These are phyloP conservation scores for Persicaria tinctoria DNA, from an alignment of 148 eudicot species.

Conservation along the genomic window DNA sequence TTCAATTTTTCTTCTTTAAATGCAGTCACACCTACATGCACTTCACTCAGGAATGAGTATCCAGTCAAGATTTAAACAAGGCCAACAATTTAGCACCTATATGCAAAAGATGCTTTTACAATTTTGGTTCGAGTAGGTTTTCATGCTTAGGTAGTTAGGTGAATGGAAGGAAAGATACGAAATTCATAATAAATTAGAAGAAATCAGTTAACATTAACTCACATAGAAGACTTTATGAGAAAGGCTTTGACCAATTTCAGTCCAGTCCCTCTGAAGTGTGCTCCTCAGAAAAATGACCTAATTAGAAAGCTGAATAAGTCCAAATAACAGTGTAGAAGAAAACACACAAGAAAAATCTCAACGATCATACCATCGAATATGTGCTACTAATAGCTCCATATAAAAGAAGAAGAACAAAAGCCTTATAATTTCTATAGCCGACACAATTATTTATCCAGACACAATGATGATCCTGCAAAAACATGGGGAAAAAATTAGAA, in stretches of 20 bases:
- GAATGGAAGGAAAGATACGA: background rate
- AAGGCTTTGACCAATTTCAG: conserved; percentile 18
- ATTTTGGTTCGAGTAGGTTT: background rate
- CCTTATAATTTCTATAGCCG: conserved; percentile 58
- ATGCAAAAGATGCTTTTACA: background rate
- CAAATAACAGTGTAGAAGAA: background rate
- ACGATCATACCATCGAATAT: conserved; percentile 41
- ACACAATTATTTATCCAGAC: conserved; percentile 71
- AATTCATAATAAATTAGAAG: background rate
- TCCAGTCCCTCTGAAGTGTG: conserved; percentile 39
- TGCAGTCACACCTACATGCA: background rate
- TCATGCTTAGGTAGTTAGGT: background rate
- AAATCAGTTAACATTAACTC: conserved; percentile 19
- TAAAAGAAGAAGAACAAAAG: conserved; percentile 41
- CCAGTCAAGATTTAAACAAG: background rate
- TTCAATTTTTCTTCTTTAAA: background rate
- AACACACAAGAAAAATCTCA: conserved; percentile 10
- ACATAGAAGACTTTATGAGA: conserved; percentile 37
- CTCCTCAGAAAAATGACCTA: conserved; percentile 35
- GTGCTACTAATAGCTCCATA: conserved; percentile 41
- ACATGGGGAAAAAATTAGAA: background rate
- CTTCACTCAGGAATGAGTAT: background rate
- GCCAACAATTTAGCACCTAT: background rate
- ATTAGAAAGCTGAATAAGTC: conserved; percentile 10
- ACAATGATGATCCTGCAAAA: conserved; percentile 68